Conservation (phyloP, 2,329 filamentous ascomycete species). For the Xylariomycetidae sp. region DNA sequence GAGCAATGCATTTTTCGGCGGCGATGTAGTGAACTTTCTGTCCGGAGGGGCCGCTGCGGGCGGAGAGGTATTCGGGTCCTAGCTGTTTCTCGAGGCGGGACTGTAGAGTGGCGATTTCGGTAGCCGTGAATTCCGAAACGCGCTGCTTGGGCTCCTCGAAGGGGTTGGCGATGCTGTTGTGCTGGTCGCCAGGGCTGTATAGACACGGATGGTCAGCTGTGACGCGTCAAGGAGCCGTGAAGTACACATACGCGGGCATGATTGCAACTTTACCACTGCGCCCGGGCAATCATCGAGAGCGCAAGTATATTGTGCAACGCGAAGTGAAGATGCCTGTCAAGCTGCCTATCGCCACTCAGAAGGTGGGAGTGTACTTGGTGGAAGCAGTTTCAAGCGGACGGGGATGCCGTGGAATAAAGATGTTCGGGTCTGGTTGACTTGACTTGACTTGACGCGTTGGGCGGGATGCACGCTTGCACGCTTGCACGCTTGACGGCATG, state of each 20-base stretch:
- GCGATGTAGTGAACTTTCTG: constrained; percentile 87
- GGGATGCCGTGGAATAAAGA: too few relatives aligned
- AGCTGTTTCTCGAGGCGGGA: constrained; percentile 85
- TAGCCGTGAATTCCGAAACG: constrained; percentile 78
- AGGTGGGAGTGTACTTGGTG: too few relatives aligned
- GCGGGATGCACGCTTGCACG: constrained; percentile 3
- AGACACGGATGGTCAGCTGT: constrained; percentile 9
- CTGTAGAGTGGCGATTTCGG: constrained; percentile 83
- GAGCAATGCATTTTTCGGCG: constrained; percentile 93
- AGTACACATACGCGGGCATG: constrained; percentile 25
- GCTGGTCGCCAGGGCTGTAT: constrained; percentile 62
- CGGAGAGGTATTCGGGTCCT: constrained; percentile 91
- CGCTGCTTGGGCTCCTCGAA: constrained; percentile 67
- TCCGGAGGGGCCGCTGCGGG: constrained; percentile 74
- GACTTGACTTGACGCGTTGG: too few relatives aligned
- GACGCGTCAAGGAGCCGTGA: constrained; percentile 10
- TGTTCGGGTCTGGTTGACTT: too few relatives aligned
- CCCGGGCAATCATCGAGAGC: constrained; percentile 6
- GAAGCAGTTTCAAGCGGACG: too few relatives aligned
- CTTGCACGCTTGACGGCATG: too few relatives aligned
- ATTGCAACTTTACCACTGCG: constrained; percentile 4
- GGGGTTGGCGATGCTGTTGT: constrained; percentile 63
- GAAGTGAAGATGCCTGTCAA: too few relatives aligned
- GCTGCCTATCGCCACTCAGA: too few relatives aligned
- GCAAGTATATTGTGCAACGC: too few relatives aligned